Percentiles rank a stretch among this genome's conserved stretches.
Evolutionary conservation across 2,329 filamentous ascomycete genomes (phyloP).

Genomic region (Xylaria sp.): DNA sequence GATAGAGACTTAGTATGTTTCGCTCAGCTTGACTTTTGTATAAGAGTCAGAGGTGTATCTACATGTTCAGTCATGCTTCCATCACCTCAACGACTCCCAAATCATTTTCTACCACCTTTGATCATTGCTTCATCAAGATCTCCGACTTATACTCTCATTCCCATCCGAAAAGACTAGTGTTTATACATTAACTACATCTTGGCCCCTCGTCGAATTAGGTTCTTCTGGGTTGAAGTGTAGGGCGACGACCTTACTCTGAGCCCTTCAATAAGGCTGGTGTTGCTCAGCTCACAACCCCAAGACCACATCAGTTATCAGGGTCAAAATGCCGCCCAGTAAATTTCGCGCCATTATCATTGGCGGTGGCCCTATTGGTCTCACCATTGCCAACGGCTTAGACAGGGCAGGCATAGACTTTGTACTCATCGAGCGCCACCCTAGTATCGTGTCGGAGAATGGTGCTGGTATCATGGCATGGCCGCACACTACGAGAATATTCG

Average conservation of each 20-base stretch:
- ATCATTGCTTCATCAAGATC: neutral
- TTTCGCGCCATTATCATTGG: slow-evolving; percentile 28
- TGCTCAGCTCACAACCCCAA: neutral
- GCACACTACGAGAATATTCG: slow-evolving; percentile 19
- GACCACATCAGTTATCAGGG: neutral
- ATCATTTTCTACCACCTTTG: neutral
- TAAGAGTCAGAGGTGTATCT: slow-evolving; percentile 1
- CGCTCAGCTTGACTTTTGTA: neutral
- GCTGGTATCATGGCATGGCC: slow-evolving; percentile 25
- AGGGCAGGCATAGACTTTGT: slow-evolving; percentile 24
- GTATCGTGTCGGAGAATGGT: slow-evolving; percentile 18
- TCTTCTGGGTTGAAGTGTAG: neutral
- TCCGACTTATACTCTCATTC: neutral
- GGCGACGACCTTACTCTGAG: neutral
- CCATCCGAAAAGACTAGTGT: neutral
- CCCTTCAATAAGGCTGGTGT: too few species aligned
- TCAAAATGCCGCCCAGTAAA: slow-evolving; percentile 7
- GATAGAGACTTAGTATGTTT: too few species aligned
- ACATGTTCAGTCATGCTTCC: neutral
- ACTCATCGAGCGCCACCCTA: slow-evolving; percentile 17
- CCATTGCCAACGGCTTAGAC: slow-evolving; percentile 21
- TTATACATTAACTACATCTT: neutral
- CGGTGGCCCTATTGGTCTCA: slow-evolving; percentile 23
- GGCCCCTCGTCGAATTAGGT: neutral
- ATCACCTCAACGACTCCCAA: neutral